Evolutionary conservation across 192 early-diverging fungal genomes (phyloP), one percentile per base, ranked within the genome.

Genomic region (Gigaspora rosea): DNA sequence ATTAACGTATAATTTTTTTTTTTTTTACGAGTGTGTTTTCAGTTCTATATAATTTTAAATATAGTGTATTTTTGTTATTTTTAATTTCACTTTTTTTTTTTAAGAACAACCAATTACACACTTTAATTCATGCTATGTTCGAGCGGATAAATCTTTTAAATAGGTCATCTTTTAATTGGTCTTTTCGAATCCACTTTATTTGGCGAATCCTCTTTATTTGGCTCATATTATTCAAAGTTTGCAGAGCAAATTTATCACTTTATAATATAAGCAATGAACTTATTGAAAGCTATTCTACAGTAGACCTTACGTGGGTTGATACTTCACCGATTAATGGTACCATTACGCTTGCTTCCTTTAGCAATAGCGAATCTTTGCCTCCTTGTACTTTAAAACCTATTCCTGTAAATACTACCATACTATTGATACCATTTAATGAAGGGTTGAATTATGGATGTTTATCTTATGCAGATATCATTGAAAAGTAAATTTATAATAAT

Each of bases 401-500:
- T 46, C 15, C 41, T 8, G 16, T 8, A 41, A 15, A 47, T 46
- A 65, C 36, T 41, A 8, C 13, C 16, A 18, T 65, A 10, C 8
- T 65, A 46, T 65, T 65, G 63, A n/a, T 65, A 41, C 32, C 33
- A 41, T 65, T 65, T n/a, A 36, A 65, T 47, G 63, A 65, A 18
- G 63, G 15, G 3, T 46, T 46, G 18, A 46, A 13, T 63, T 36
- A 35, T 46, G 63, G 35, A 18, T 65, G 63, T 46, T 41, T 33
- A 36, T 65, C 63, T 65, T 65, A 65, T 8, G 15, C 63, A 1
- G 63, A 65, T n/a, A 8, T 65, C 18, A 41, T 65, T 65, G 33
- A 41, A 65, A 65, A 33, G 35, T 65, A 65, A 65, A 41, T 8
- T 5, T 9, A 10, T 10, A 46, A 41, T 33, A 63, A 35, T 15